These are phyloP conservation scores for Taphrina sp. DNA, from an alignment of 1,139 yeast genomes.

Conservation along the genomic window DNA sequence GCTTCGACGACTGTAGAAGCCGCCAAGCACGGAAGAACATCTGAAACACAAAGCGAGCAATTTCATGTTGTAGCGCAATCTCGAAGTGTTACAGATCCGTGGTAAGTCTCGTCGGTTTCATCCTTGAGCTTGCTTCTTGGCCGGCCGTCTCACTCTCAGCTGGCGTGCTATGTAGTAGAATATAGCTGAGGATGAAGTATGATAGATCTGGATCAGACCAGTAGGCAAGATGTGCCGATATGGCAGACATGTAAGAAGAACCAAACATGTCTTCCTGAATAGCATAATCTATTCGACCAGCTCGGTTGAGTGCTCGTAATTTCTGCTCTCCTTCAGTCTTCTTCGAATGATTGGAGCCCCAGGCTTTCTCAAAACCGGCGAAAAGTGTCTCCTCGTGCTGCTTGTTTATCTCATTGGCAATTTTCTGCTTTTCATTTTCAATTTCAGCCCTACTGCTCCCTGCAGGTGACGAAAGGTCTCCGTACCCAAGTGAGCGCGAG, in stretches of 20 bases:
- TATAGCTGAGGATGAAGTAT: constrained; percentile 58
- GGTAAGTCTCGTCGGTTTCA: too few species aligned
- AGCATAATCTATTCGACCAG: constrained; percentile 78
- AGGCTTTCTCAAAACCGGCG: constrained; percentile 40
- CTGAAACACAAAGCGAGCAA: too few species aligned
- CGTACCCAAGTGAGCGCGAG: constrained; percentile 38
- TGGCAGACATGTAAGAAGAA: constrained; percentile 64
- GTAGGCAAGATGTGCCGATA: constrained; percentile 84
- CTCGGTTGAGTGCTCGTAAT: constrained; percentile 55
- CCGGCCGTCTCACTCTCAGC: too few species aligned
- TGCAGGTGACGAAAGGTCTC: constrained; percentile 28
- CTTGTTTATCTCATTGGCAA: constrained; percentile 13
- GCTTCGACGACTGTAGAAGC: too few species aligned
- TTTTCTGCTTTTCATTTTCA: constrained; percentile 22
- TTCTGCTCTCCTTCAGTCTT: constrained; percentile 39
- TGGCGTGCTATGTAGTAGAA: constrained; percentile 11
- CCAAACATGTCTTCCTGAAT: constrained; percentile 79
- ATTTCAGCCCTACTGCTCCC: constrained; percentile 11
- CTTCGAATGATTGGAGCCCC: constrained; percentile 39
- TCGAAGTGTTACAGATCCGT: too few species aligned
- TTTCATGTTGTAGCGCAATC: too few species aligned
- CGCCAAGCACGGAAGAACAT: too few species aligned
- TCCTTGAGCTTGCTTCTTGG: too few species aligned
- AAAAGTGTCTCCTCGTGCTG: constrained; percentile 35
- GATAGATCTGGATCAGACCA: constrained; percentile 86